A percentile compares a stretch with the other conserved stretches of the same genome.
Conservation (phyloP, 345 rosid species). For the Citropsis articulata region DNA sequence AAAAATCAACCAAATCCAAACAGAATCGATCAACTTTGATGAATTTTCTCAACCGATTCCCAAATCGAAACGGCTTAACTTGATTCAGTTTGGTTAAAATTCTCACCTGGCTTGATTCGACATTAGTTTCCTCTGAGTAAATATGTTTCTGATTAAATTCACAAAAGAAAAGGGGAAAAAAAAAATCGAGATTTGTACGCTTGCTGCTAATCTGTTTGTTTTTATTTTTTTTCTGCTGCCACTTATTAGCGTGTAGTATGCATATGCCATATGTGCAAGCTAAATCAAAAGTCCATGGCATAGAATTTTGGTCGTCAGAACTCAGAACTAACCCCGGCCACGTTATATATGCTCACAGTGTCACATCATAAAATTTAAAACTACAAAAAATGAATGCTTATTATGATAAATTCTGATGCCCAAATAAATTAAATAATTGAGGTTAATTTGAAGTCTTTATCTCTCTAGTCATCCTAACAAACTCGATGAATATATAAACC, state of each 20-base stretch:
- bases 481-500: neutral
- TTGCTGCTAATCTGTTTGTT: neutral
- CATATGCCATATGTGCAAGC: neutral
- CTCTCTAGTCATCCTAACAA: too few species aligned
- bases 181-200: neutral
- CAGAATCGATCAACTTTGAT: too few species aligned
- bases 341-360: neutral
- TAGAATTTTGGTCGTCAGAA: neutral
- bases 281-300: neutral
- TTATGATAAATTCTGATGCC: neutral
- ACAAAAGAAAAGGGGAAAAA: too few species aligned
- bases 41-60: too few species aligned
- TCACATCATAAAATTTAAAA: neutral
- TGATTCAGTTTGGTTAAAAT: too few species aligned
- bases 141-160: too few species aligned
- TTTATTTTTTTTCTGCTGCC: neutral
- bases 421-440: neutral
- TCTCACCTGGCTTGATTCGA: too few species aligned
- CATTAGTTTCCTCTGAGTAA: too few species aligned
- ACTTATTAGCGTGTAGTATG: rapidly evolving
- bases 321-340: neutral
- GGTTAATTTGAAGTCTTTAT: too few species aligned
- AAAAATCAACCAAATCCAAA: too few species aligned
- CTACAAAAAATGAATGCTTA: neutral
- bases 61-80: too few species aligned